Evolutionary conservation across 495 filamentous ascomycete genomes (phyloP).

Genomic region (Rostrohypoxylon terebratum): DNA sequence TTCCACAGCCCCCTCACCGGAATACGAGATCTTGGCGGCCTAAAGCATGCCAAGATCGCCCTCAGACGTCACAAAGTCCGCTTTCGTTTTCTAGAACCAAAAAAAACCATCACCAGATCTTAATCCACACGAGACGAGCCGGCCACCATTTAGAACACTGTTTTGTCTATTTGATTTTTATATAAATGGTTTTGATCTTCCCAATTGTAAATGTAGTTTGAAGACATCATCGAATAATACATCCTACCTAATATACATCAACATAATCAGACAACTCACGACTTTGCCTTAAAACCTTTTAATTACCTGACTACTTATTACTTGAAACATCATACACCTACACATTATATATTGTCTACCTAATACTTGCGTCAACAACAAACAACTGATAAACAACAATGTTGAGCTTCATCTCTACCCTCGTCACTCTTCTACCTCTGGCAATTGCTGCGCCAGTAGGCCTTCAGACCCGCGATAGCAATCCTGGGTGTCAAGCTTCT

Average conservation of each 20-base stretch:
- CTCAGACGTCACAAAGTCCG: constrained; percentile 39
- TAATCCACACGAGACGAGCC: constrained; percentile 31
- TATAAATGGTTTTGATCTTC: constrained; percentile 27
- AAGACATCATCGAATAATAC: constrained; percentile 27
- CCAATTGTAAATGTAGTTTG: not conserved
- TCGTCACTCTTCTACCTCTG: constrained; percentile 42
- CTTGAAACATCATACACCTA: not conserved
- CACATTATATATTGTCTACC: constrained; percentile 2
- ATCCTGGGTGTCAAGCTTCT: constrained; percentile 45
- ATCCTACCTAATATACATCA: constrained; percentile 16
- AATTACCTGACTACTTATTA: constrained; percentile 10
- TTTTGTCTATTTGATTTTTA: constrained; percentile 3
- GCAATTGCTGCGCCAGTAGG: constrained; percentile 37
- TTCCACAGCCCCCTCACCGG: constrained; percentile 34
- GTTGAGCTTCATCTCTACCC: constrained; percentile 39
- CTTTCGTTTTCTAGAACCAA: constrained; percentile 22
- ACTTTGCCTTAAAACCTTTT: not conserved
- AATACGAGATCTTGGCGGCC: constrained; percentile 47
- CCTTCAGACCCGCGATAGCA: constrained; percentile 29
- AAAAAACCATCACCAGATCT: constrained; percentile 39
- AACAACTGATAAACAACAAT: constrained; percentile 26
- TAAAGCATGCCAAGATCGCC: constrained; percentile 34
- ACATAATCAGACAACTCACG: constrained; percentile 1
- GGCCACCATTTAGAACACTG: constrained; percentile 13
- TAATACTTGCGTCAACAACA: constrained; percentile 1